phyloP scores from a whole-genome alignment of 2,329 filamentous ascomycete species.

The Fonsecaea pedrosoi region DNA sequence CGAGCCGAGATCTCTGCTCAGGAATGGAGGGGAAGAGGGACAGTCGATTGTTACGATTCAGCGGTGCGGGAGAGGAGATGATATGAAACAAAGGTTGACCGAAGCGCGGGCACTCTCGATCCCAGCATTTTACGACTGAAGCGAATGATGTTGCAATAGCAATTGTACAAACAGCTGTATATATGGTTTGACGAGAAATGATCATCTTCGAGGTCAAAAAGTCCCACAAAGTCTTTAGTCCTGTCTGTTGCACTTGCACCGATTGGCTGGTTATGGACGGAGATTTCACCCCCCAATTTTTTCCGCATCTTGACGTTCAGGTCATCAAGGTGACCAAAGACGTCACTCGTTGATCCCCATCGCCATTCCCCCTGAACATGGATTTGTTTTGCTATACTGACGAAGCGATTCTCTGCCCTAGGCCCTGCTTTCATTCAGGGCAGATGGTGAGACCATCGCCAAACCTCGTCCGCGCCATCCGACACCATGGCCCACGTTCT shows the following conservation, averaged over 20 bases:
- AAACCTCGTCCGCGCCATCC: neutral
- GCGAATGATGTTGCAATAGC: neutral
- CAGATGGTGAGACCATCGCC: neutral
- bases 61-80: slow-evolving; percentile 4
- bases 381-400: neutral
- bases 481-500: slow-evolving; percentile 42
- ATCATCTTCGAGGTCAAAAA: neutral
- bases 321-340: neutral
- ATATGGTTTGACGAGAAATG: neutral
- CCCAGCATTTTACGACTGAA: neutral
- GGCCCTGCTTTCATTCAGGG: neutral
- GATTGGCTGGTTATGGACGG: slow-evolving; percentile 2
- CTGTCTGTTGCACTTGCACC: neutral
- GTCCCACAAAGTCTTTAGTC: neutral
- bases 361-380: neutral
- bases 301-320: neutral
- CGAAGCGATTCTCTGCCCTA: neutral
- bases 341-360: slow-evolving; percentile 5
- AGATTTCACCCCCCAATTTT: neutral
- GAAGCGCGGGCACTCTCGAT: neutral
- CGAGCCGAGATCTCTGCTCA: slow-evolving; percentile 24
- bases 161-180: slow-evolving; percentile 3
- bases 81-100: slow-evolving; percentile 5
- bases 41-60: slow-evolving; percentile 27
- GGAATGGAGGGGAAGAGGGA: slow-evolving; percentile 32